Base-by-base conservation (phyloP, 2,329 filamentous ascomycete genomes). In the Trichoderma breve region DNA sequence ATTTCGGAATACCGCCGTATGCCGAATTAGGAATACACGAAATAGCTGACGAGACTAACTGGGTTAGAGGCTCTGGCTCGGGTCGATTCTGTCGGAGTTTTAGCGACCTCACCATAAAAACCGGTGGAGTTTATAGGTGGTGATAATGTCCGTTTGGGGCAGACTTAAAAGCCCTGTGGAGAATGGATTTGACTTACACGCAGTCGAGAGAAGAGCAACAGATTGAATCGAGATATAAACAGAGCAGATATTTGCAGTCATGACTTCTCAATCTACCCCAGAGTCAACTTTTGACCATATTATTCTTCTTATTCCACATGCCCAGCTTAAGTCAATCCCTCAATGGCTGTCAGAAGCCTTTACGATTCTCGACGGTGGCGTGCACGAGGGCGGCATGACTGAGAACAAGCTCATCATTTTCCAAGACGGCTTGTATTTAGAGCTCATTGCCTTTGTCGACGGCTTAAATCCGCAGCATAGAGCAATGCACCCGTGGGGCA, bases 401-500 rank as follows among this genome's bases (percentile, higher is more conserved):
- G 65, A 68, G 53, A 68, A 68, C 34, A 68, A 68, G 8, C 34
- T 68, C 55, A 30, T 68, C 4, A n/a, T 68, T 1, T 60, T 68
- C 6, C 4, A 36, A 68, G 65, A 68, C 6, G 65, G 65, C 1
- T 2, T 68, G 4, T 68, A 68, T 12, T 12, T 68, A 2, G 65
- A 68, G 34, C 65, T 60, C 3, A 68, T 68, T 26, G 65, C 65
- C 26, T 68, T 68, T 47, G 34, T 24, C 1, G 65, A 68, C 3
- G 65, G 65, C 7, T 15, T 68, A 3, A 51, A 47, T 7, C 53
- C 65, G 0, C 34, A 43, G 1, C 53, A 68, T 15, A 68, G 34
- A n/a, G 34, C 65, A 28, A 43, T 68, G 65, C 65, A 68, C 2
- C 65, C 65, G 4, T 68, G 65, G 65, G 65, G 65, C 12, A 68